Evolutionary conservation across 345 rosid species (phyloP).

Genomic region (Murraya koenigii): DNA sequence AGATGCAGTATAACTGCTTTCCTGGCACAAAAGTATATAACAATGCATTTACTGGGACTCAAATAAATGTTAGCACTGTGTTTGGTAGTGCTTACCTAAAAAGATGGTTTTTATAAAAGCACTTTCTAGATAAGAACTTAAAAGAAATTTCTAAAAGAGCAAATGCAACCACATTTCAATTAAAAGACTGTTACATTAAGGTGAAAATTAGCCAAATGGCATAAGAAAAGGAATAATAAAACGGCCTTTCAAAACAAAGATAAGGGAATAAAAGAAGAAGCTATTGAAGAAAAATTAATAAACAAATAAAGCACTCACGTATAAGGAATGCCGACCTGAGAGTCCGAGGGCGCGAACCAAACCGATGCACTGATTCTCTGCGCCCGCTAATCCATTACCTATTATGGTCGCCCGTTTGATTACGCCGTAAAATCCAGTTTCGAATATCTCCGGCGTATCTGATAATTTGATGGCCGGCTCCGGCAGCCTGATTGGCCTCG

Average conservation of each 20-base stretch:
- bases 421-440: conserved; percentile 17
- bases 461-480: conserved; percentile 18
- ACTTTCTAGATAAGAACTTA: neutral
- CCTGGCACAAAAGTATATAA: no score
- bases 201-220: no score
- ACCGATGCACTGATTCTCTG: conserved; percentile 91
- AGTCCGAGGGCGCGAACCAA: conserved; percentile 86
- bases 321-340: conserved; percentile 48
- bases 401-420: conserved; percentile 64
- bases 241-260: neutral
- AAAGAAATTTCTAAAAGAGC: neutral
- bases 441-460: conserved; percentile 19
- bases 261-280: neutral
- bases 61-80: neutral
- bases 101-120: neutral
- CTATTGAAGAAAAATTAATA: no score
- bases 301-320: conserved; percentile 33
- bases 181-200: no score
- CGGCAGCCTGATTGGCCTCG: conserved; percentile 40
- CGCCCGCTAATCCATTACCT: conserved; percentile 88
- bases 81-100: neutral
- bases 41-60: no score
- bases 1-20: no score
- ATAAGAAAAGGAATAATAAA: no score
- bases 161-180: neutral